Base-by-base conservation (phyloP, 495 filamentous ascomycete species). In the Aspergillus kassunensis region DNA sequence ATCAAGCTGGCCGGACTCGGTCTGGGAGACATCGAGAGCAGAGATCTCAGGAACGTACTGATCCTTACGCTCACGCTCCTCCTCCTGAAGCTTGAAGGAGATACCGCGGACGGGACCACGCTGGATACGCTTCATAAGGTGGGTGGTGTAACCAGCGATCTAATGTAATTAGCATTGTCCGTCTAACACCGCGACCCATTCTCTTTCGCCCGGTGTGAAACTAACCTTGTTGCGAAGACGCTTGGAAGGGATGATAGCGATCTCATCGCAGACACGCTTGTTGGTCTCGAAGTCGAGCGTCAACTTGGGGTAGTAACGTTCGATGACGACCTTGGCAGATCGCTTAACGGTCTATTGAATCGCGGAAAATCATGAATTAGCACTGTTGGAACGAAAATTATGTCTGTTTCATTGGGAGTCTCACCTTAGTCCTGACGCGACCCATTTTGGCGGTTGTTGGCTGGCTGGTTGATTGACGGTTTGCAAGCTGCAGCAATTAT, bases 221-320 rank as follows among this genome's bases (percentile, higher is more conserved):
- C 65, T 55, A 58, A 95, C 89, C 89, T 97, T 98, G 86, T 98
- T 98, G 78, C 92, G 85, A 61, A 97, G 83, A 73, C 93, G 84
- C 87, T 97, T 97, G 56, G 86, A 90, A 58, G 95, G 90, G 73
- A 97, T 99, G 76, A 97, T 96, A 70, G 95, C 95, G 63, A 99
- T 95, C 80, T 99, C 95, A 90, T 97, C 95, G 80, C 95, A 97
- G 65, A 97, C 91, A 59, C 92, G 80, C 87, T 98, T 97, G 87
- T 98, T 98, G 84, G 90, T 95, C 83, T 99, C 95, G 82, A 99
- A 99, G 79, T 97, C 95, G 73, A 97, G 90, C 50, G 91, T 96
- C 71, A 99, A 80, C 75, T 90, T 90, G 67, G 93, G 95, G 83
- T 98, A 96, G 82, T 96, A 96, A 60, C 88, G 87, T 85, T 97